Evolutionary conservation across 1,284 basidiomycete species (phyloP).

Genomic region (Pseudozyma hubeiensis): DNA sequence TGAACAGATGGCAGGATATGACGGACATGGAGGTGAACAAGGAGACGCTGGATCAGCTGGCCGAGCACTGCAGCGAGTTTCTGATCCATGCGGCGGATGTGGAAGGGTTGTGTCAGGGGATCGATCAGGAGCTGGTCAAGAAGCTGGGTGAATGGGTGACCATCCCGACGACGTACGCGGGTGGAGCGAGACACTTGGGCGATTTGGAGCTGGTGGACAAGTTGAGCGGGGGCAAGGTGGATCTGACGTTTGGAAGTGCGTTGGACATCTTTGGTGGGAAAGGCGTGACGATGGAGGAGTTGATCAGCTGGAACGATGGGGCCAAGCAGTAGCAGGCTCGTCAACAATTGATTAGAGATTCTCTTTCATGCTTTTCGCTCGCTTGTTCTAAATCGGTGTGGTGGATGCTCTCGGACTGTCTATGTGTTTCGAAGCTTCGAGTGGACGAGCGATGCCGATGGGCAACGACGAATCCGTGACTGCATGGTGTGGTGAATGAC

Average conservation of each 20-base stretch:
- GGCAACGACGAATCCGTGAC: too few species aligned
- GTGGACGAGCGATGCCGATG: too few species aligned
- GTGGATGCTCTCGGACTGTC: too few species aligned
- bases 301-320: conserved; percentile 72
- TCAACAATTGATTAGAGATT: background rate
- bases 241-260: conserved; percentile 91
- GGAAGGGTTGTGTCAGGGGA: conserved; percentile 95
- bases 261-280: conserved; percentile 86
- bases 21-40: conserved; percentile 89
- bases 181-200: conserved; percentile 86
- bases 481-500: too few species aligned
- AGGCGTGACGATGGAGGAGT: conserved; percentile 78
- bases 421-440: too few species aligned
- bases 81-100: conserved; percentile 97
- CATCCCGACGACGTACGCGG: conserved; percentile 95
- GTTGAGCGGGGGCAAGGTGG: conserved; percentile 86
- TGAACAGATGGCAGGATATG: conserved; percentile 98
- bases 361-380: too few species aligned
- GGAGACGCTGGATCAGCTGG: conserved; percentile 36
- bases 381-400: too few species aligned
- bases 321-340: conserved; percentile 3
- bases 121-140: conserved; percentile 87
- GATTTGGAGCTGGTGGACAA: conserved; percentile 86
- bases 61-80: conserved; percentile 78
- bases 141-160: conserved; percentile 89